Evolutionary conservation across 2,329 filamentous ascomycete genomes (phyloP).

Genomic region (Colletotrichum sp.): DNA sequence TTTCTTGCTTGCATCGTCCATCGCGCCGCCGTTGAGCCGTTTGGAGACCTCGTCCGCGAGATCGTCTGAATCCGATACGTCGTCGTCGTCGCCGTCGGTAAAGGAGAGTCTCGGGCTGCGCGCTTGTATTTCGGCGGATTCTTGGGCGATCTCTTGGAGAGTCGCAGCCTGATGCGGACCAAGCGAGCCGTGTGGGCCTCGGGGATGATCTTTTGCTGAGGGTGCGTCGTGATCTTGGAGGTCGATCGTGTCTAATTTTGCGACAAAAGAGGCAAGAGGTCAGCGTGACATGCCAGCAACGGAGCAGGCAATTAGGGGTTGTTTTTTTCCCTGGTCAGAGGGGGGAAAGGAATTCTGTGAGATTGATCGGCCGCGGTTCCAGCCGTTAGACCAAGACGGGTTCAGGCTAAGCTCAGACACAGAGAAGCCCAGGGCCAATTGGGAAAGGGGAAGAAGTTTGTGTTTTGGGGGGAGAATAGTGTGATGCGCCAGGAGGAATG

Average conservation of each 20-base stretch:
- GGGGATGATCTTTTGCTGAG: constrained; percentile 81
- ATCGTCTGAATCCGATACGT: constrained; percentile 51
- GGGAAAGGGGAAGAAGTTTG: constrained; percentile 4
- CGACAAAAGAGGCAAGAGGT: constrained; percentile 5
- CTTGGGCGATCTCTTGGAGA: constrained; percentile 79
- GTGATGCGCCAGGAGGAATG: constrained; percentile 18
- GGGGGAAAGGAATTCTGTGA: constrained; percentile 7
- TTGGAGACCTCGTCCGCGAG: constrained; percentile 44
- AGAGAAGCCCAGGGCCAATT: constrained; percentile 3
- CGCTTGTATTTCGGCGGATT: constrained; percentile 74
- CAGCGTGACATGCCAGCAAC: constrained; percentile 15
- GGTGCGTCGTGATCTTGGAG: constrained; percentile 84
- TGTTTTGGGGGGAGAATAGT: constrained; percentile 10
- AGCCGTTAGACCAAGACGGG: constrained; percentile 15
- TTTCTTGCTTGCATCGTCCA: constrained; percentile 32
- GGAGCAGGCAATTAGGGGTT: background rate
- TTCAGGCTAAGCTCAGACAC: constrained; percentile 22
- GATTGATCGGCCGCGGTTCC: constrained; percentile 20
- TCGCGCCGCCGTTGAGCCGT: constrained; percentile 37
- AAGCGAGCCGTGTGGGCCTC: constrained; percentile 40
- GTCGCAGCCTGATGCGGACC: constrained; percentile 87
- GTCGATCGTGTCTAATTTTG: constrained; percentile 82
- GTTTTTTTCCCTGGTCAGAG: background rate
- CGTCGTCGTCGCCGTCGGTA: constrained; percentile 39
- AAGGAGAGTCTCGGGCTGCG: constrained; percentile 67